These are phyloP conservation scores for Leucocoprinus birnbaumii DNA, from an alignment of 768 basidiomycete species.

Conservation along the genomic window DNA sequence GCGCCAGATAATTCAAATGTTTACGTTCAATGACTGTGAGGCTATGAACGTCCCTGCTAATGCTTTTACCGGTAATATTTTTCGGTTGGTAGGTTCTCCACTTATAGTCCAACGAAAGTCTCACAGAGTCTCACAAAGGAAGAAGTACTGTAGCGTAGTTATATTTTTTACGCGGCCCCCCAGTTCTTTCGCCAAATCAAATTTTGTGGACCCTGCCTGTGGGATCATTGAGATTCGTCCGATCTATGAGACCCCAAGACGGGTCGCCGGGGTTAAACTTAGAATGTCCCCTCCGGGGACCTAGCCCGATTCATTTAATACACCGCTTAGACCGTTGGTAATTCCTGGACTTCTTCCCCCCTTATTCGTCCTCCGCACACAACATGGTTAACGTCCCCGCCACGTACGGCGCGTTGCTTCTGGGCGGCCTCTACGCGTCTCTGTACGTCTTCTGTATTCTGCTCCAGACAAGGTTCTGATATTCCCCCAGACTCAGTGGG, in stretches of 20 bases:
- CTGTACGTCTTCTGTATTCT: conserved; percentile 22
- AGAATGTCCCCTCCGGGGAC: background rate
- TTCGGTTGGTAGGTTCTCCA: no score
- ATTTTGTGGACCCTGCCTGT: background rate
- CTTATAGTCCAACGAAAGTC: no score
- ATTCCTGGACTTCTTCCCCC: conserved; percentile 1
- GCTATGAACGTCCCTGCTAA: no score
- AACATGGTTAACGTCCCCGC: conserved; percentile 26
- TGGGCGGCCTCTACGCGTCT: conserved; percentile 35
- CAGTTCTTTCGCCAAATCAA: background rate
- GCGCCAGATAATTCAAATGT: no score
- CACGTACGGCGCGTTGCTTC: conserved; percentile 35
- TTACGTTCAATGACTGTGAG: no score
- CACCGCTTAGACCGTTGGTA: background rate
- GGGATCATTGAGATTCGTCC: background rate
- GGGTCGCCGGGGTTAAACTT: background rate
- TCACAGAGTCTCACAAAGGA: no score
- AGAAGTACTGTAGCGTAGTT: no score
- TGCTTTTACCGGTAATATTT: no score
- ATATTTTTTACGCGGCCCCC: background rate
- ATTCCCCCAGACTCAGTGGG: conserved; percentile 23
- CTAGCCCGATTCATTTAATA: background rate
- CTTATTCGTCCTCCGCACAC: background rate
- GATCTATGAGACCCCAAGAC: background rate
- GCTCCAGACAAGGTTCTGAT: background rate